A percentile compares a stretch with the other conserved stretches of the same genome.
These are phyloP conservation scores for Zymoseptoria pseudotritici DNA, from an alignment of 2,329 filamentous ascomycete species.

Conservation along the genomic window DNA sequence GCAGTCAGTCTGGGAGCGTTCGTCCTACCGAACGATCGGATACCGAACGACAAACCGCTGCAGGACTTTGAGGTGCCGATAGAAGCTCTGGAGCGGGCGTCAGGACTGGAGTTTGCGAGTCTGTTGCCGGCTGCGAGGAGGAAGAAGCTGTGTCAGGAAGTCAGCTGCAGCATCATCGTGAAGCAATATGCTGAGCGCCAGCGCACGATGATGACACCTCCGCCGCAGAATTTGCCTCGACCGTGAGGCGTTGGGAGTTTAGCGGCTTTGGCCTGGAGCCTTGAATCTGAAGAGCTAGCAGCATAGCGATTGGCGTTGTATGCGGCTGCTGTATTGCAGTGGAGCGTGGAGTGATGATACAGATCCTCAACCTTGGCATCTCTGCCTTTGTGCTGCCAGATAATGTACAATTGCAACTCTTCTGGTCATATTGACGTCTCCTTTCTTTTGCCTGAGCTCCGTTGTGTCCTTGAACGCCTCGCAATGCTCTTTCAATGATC, in stretches of 20 bases:
- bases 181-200: conserved; percentile 65
- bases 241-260: conserved; percentile 9
- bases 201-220: conserved; percentile 33
- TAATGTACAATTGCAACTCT: conserved; percentile 7
- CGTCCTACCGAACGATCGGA: conserved; percentile 84
- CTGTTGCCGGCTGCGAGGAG: conserved; percentile 67
- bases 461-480: conserved; percentile 5
- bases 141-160: conserved; percentile 76
- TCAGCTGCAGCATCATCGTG: conserved; percentile 75
- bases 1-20: conserved; percentile 89
- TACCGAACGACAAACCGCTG: conserved; percentile 79
- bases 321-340: conserved; percentile 2
- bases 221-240: conserved; percentile 20
- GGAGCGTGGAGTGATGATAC: conserved; percentile 11
- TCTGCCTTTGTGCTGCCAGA: not conserved
- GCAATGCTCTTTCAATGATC: conserved; percentile 1
- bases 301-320: not conserved
- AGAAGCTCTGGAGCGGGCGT: conserved; percentile 85
- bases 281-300: conserved; percentile 1
- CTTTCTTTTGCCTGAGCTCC: not conserved
- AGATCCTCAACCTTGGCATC: not conserved
- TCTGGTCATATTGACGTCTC: not conserved
- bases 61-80: conserved; percentile 90
- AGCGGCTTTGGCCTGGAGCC: not conserved
- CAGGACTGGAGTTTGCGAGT: conserved; percentile 80